Conservation (phyloP, 352 stramenopile genomes). For the Pythium aristosporum region DNA sequence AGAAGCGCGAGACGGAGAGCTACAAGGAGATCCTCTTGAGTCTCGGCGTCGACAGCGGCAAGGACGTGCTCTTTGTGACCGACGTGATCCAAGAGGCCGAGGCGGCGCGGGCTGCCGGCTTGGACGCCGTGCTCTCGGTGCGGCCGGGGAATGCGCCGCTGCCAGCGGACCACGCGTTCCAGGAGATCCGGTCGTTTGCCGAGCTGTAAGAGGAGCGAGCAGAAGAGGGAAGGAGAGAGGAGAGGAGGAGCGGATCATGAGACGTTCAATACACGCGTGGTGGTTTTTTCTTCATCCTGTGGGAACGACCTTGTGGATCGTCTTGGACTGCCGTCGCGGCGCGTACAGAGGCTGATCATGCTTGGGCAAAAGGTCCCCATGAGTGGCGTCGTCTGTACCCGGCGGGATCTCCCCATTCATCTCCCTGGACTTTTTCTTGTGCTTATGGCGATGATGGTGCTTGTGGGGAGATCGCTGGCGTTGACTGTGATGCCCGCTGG, state of each 20-base stretch:
- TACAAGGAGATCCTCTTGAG: conserved; percentile 84
- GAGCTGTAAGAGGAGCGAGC: conserved; percentile 38
- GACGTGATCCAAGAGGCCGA: conserved; percentile 86
- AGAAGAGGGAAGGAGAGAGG: background rate
- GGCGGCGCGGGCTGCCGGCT: conserved; percentile 63
- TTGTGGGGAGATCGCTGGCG: conserved; percentile 7
- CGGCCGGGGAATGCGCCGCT: conserved; percentile 85
- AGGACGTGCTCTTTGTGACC: conserved; percentile 88
- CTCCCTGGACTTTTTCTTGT: conserved; percentile 23
- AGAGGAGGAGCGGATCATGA: background rate
- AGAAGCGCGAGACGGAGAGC: conserved; percentile 70
- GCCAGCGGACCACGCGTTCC: conserved; percentile 52
- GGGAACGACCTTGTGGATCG: conserved; percentile 27
- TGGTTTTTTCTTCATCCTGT: conserved; percentile 9
- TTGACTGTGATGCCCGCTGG: background rate
- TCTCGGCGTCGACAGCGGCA: conserved; percentile 72
- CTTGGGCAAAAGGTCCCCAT: conserved; percentile 13
- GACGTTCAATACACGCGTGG: background rate
- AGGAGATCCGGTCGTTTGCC: conserved; percentile 55
- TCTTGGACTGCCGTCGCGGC: conserved; percentile 20
- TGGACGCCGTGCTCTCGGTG: conserved; percentile 74
- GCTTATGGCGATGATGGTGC: conserved; percentile 6
- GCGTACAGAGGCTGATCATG: conserved; percentile 19
- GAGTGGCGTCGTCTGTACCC: background rate
- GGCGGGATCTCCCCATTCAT: conserved; percentile 1